Evolutionary conservation across 192 early-diverging fungal genomes (phyloP).

Genomic region (Physocladia obscura): DNA sequence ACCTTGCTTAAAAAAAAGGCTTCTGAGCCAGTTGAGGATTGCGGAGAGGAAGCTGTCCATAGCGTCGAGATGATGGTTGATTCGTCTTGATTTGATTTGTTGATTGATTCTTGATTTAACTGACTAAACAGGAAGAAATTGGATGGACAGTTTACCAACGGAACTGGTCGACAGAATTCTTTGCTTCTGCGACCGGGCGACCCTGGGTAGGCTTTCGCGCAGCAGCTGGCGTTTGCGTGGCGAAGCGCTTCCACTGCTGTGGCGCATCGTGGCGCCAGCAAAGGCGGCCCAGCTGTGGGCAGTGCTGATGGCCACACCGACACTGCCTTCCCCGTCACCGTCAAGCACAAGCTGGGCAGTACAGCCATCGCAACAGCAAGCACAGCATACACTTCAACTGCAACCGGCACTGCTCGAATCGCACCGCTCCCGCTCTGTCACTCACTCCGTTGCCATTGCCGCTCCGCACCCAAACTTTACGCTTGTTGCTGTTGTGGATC

Average conservation of each 20-base stretch:
- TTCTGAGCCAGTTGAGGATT: slow-evolving; percentile 46
- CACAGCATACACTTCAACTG: neutral
- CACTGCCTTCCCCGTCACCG: no score
- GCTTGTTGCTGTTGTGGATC: neutral
- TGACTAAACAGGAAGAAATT: no score
- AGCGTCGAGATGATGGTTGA: neutral
- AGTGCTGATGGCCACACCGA: no score
- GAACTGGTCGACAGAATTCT: no score
- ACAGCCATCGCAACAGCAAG: no score
- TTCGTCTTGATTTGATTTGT: no score
- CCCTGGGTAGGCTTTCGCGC: no score
- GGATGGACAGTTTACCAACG: no score
- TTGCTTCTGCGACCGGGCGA: no score
- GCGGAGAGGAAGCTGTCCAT: slow-evolving; percentile 30
- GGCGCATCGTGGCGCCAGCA: neutral
- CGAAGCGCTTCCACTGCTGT: neutral
- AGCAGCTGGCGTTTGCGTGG: no score
- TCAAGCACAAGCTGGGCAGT: no score
- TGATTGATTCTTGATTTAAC: no score
- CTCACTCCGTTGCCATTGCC: neutral
- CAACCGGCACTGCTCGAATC: neutral
- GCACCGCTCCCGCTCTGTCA: neutral
- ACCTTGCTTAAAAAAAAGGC: slow-evolving; percentile 59
- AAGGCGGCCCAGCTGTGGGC: neutral
- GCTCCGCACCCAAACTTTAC: neutral